Evolutionary conservation across 208 protist genomes (phyloP), one percentile per base, ranked within the genome.

Genomic region (Dictyostelium gargantuum): DNA sequence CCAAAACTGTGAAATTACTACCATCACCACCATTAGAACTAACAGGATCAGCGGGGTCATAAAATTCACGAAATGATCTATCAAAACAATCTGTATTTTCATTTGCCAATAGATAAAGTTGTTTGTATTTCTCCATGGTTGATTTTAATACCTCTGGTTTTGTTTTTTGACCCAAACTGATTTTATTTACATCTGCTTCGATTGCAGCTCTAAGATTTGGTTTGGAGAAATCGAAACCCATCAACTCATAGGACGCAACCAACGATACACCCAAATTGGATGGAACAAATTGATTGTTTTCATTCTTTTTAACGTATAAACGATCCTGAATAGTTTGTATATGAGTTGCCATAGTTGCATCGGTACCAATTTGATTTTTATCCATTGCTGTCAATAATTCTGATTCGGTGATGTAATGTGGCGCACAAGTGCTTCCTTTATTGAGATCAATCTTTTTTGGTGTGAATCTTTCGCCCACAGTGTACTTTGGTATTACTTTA

Each of bases 331-430:
- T 98, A 61, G 97, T 99, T 91, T 98, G 96, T 42, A 99, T 99
- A 94, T 99, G 99, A 91, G 98, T 95, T 5, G 99, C 98, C 89
- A 99, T 99, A 21, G 99, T 99, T 5, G 99, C 99, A 95, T 99
- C 99, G 3, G 99, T 99, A 46, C 99, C 99, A 80, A 99, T 99
- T 48, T 98, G 97, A 91, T 99, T 96, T 82, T 97, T 97, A 77
- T 99, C 98, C 99, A 99, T 99, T 15, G 98, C 76, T 1, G 95
- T 94, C 52, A 99, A 99, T 17, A 99, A 94, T 38, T 99, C 98
- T 0, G 98, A 80, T 95, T 99, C 99, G 3, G 98, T 98, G 13
- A 99, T 93, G 56, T 99, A 97, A n/a, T 94, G 92, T 26, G 99
- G 99, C 35, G 98, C 93, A 80, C 97, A 94, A 26, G 98, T 99